phyloP scores from a whole-genome alignment of 2,329 filamentous ascomycete genomes.

The Penicillium hordei region DNA sequence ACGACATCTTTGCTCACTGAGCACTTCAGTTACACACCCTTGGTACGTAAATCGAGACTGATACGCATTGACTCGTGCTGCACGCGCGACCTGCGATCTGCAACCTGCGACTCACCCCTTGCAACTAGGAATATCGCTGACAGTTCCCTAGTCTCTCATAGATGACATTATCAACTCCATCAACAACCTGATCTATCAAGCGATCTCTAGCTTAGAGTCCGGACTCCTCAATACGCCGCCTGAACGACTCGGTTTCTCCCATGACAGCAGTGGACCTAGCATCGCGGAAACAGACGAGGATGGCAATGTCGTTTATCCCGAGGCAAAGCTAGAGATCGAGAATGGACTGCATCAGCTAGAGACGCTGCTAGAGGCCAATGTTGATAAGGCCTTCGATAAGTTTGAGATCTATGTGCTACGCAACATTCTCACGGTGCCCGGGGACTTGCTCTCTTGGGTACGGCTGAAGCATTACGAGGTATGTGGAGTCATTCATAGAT shows the following conservation, averaged over 20 bases:
- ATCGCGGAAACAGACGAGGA: constrained; percentile 50
- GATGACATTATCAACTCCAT: constrained; percentile 98
- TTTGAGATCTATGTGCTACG: constrained; percentile 87
- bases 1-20: constrained; percentile 74
- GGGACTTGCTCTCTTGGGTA: constrained; percentile 74
- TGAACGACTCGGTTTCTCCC: constrained; percentile 74
- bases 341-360: constrained; percentile 83
- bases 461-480: constrained; percentile 82
- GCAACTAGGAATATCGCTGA: constrained; percentile 18
- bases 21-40: constrained; percentile 90
- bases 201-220: constrained; percentile 81
- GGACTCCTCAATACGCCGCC: constrained; percentile 74
- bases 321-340: constrained; percentile 72
- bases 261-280: constrained; percentile 48
- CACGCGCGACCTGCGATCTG: background rate
- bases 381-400: constrained; percentile 82
- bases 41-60: constrained; percentile 59
- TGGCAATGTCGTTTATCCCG: constrained; percentile 47
- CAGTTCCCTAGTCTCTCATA: constrained; percentile 69
- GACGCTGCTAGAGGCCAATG: constrained; percentile 74
- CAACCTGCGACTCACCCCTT: constrained; percentile 10
- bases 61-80: background rate
- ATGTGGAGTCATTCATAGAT: constrained; percentile 11
- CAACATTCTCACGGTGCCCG: constrained; percentile 74
- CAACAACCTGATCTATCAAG: constrained; percentile 89